These are phyloP conservation scores for Picea sitchensis DNA, from an alignment of 75 land plant species.

Conservation along the genomic window DNA sequence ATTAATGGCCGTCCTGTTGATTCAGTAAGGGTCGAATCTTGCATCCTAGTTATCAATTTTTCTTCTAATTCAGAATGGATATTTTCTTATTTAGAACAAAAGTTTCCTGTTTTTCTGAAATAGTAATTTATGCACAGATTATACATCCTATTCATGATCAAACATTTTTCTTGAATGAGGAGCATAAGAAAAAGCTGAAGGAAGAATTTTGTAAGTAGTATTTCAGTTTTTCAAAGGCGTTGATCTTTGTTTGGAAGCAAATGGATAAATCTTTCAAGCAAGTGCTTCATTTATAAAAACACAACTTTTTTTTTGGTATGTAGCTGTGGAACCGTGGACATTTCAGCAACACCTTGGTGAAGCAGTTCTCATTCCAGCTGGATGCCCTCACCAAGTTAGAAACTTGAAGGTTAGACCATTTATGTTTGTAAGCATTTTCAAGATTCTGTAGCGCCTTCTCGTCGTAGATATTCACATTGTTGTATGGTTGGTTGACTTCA, in stretches of 20 bases:
- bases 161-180: conserved; percentile 32
- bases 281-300: not conserved
- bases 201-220: conserved; percentile 44
- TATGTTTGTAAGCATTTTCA: not conserved
- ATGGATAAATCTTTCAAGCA: not conserved
- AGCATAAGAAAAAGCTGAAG: conserved; percentile 46
- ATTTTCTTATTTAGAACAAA: not conserved
- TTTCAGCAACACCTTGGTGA: conserved; percentile 72
- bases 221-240: not conserved
- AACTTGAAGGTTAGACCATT: conserved; percentile 53
- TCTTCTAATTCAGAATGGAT: not conserved
- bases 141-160: conserved; percentile 46
- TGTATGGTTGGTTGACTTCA: not conserved
- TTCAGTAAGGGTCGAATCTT: conserved; percentile 24
- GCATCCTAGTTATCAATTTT: not conserved
- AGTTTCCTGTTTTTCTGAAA: not conserved
- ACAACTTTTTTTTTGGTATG: conserved; percentile 4
- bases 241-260: not conserved
- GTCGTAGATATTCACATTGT: not conserved
- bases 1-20: conserved; percentile 10
- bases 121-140: conserved; percentile 24
- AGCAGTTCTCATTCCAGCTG: conserved; percentile 81
- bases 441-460: not conserved
- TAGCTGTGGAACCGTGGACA: conserved; percentile 75
- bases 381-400: conserved; percentile 86